Evolutionary conservation across 2,329 filamentous ascomycete species (phyloP).

Genomic region (Dothideomycetes sp.): DNA sequence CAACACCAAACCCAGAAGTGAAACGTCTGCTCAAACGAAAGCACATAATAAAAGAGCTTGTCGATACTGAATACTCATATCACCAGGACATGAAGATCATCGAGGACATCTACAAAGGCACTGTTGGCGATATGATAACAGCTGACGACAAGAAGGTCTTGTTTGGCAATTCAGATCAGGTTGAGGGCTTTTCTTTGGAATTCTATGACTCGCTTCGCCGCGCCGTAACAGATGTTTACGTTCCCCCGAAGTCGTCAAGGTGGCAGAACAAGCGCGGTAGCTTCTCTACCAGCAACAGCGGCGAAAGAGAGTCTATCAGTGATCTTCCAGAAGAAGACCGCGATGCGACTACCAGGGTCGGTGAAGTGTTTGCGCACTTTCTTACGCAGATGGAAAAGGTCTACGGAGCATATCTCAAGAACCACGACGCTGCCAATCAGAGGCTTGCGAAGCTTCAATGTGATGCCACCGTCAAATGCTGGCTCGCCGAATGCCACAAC

Average conservation of each 20-base stretch:
- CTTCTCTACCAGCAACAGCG: constrained; percentile 32
- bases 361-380: constrained; percentile 46
- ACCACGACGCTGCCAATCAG: constrained; percentile 53
- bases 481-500: constrained; percentile 86
- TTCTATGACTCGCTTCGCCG: constrained; percentile 75
- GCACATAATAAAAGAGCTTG: constrained; percentile 78
- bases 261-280: constrained; percentile 42
- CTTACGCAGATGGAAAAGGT: constrained; percentile 51
- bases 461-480: constrained; percentile 57
- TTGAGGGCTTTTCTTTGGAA: constrained; percentile 72
- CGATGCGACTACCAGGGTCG: constrained; percentile 48
- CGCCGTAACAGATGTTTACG: constrained; percentile 68
- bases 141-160: constrained; percentile 77
- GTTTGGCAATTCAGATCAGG: constrained; percentile 86
- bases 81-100: constrained; percentile 94
- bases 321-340: constrained; percentile 40
- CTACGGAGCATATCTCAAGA: constrained; percentile 54
- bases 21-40: constrained; percentile 70
- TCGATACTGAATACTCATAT: constrained; percentile 87
- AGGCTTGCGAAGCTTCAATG: constrained; percentile 44
- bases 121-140: constrained; percentile 63
- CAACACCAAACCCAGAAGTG: constrained; percentile 31
- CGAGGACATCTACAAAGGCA: constrained; percentile 95
- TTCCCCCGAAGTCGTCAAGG: constrained; percentile 46
- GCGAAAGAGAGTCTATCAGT: constrained; percentile 17